Conservation (phyloP, 2,329 filamentous ascomycete species). For the Aspergillus chevalieri region DNA sequence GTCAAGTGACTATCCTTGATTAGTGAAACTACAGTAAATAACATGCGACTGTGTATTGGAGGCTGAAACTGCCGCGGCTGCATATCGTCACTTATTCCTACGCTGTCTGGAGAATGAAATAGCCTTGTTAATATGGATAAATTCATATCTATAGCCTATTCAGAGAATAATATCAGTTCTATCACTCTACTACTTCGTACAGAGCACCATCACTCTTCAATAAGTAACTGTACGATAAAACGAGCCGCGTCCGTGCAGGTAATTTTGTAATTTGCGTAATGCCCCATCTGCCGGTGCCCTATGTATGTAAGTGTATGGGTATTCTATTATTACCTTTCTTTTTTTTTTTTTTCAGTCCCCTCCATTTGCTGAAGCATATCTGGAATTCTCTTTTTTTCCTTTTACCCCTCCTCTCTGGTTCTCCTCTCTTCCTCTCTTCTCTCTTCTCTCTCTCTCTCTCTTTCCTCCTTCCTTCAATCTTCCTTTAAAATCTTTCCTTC, state of each 20-base stretch:
- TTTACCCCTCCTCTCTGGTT: conserved; percentile 12
- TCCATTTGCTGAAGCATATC: not conserved
- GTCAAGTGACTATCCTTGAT: too few relatives aligned
- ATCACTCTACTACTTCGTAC: not conserved
- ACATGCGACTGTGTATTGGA: too few relatives aligned
- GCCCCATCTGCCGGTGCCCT: not conserved
- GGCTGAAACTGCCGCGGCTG: too few relatives aligned
- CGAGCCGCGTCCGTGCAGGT: not conserved
- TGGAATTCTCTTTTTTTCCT: conserved; percentile 4
- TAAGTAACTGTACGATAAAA: not conserved
- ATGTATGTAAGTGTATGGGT: not conserved
- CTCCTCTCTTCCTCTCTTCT: conserved; percentile 11
- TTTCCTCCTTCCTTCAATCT: conserved; percentile 10
- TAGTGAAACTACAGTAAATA: too few relatives aligned
- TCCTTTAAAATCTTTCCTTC: conserved; percentile 14
- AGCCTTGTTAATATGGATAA: too few relatives aligned
- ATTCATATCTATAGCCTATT: not conserved
- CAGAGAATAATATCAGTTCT: not conserved
- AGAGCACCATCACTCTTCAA: not conserved
- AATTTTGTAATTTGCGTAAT: not conserved
- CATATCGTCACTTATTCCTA: too few relatives aligned
- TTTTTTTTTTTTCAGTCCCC: conserved; percentile 2
- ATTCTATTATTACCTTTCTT: conserved; percentile 3
- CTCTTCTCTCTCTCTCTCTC: conserved; percentile 6
- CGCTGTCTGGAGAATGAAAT: too few relatives aligned